A percentile compares a stretch with the other conserved stretches of the same genome.
phyloP scores from a whole-genome alignment of 2,329 filamentous ascomycete genomes.

The Metarhizium album region DNA sequence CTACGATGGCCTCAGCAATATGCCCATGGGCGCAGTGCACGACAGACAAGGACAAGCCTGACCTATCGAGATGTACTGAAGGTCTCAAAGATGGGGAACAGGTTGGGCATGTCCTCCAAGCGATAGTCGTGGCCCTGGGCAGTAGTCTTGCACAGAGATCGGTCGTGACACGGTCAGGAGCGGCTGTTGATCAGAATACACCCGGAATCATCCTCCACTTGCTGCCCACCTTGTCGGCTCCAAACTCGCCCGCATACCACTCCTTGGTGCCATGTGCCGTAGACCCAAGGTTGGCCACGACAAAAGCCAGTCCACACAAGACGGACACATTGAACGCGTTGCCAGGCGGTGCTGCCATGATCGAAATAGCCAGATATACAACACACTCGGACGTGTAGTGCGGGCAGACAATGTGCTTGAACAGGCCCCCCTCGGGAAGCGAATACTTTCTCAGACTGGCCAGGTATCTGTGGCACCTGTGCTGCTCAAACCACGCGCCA shows the following conservation, averaged over 20 bases:
- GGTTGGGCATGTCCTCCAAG: conserved; percentile 43
- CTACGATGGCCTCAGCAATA: conserved; percentile 40
- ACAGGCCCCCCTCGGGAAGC: conserved; percentile 62
- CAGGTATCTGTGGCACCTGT: conserved; percentile 61
- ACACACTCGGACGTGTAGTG: conserved; percentile 87
- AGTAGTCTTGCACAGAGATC: not conserved
- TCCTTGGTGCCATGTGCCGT: conserved; percentile 67
- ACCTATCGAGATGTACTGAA: conserved; percentile 82
- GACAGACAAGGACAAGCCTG: conserved; percentile 57
- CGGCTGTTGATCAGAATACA: conserved; percentile 36
- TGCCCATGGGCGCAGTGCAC: conserved; percentile 41
- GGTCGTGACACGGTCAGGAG: conserved; percentile 12
- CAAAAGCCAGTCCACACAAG: conserved; percentile 59
- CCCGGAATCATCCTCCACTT: conserved; percentile 71
- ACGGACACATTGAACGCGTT: conserved; percentile 61
- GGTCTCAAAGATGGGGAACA: conserved; percentile 62
- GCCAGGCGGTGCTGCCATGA: conserved; percentile 61
- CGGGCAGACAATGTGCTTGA: conserved; percentile 64
- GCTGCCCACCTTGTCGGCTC: conserved; percentile 45
- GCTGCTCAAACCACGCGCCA: conserved; percentile 60
- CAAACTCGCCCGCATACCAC: conserved; percentile 75
- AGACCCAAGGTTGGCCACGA: conserved; percentile 66
- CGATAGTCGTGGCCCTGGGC: conserved; percentile 11
- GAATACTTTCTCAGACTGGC: conserved; percentile 70
- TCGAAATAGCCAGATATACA: conserved; percentile 69